phyloP scores from a whole-genome alignment of 495 filamentous ascomycete genomes.

The Rostrohypoxylon terebratum region DNA sequence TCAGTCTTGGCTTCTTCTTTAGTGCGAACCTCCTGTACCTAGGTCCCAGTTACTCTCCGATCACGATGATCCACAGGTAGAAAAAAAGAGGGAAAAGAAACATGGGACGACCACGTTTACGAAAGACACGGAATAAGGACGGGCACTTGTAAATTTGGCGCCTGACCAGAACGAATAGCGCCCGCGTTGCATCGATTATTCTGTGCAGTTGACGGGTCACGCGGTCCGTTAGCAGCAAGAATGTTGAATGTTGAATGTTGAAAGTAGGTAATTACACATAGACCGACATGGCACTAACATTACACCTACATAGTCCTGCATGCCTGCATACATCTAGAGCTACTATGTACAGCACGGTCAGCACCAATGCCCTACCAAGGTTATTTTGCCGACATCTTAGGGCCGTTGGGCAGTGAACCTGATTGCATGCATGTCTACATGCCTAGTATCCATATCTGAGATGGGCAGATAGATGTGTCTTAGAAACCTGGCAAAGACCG shows the following conservation, averaged over 20 bases:
- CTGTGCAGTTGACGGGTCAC: slow-evolving; percentile 31
- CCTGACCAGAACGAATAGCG: slow-evolving; percentile 5
- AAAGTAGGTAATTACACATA: neutral
- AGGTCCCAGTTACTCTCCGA: too few species aligned
- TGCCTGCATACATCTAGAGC: neutral
- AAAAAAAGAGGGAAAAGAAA: slow-evolving; percentile 1
- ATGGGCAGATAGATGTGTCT: slow-evolving; percentile 15
- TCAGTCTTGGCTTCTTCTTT: neutral
- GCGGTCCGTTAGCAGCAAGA: slow-evolving; percentile 8
- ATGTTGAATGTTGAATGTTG: neutral
- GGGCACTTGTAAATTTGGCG: neutral
- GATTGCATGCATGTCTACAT: slow-evolving; percentile 26
- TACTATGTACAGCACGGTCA: too few species aligned
- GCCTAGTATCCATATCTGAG: neutral
- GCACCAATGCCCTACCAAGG: neutral
- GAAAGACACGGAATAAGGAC: slow-evolving; percentile 21
- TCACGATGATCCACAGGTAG: slow-evolving; percentile 13
- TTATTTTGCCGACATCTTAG: slow-evolving; percentile 24
- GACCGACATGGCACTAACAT: too few species aligned
- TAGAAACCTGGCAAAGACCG: slow-evolving; percentile 10
- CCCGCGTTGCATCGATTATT: slow-evolving; percentile 19
- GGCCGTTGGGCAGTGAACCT: slow-evolving; percentile 11
- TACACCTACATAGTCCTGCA: neutral
- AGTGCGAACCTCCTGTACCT: neutral
- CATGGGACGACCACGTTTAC: slow-evolving; percentile 17